These are phyloP conservation scores for Phaeotremella skinneri DNA, from an alignment of 768 basidiomycete genomes.

Conservation along the genomic window DNA sequence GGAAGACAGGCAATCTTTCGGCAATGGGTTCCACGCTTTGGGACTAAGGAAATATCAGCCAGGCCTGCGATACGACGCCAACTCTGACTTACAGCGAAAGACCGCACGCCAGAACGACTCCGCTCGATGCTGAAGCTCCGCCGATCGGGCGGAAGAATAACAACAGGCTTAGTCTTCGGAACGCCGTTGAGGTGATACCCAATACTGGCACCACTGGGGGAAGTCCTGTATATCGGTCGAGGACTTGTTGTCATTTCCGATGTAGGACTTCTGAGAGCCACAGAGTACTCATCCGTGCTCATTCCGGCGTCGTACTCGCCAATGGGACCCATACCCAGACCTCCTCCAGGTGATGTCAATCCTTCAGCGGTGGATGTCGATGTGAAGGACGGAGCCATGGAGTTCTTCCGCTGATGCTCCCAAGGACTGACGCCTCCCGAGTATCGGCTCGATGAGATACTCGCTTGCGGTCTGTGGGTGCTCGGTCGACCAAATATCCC, in stretches of 20 bases:
- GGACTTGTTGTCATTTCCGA: slow-evolving; percentile 31
- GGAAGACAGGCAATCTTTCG: slow-evolving; percentile 36
- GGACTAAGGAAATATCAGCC: slow-evolving; percentile 20
- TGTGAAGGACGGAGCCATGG: slow-evolving; percentile 35
- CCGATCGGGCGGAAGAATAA: slow-evolving; percentile 18
- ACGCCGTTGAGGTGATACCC: slow-evolving; percentile 45
- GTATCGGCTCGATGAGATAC: slow-evolving; percentile 19
- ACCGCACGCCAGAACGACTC: slow-evolving; percentile 13
- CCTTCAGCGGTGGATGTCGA: slow-evolving; percentile 27
- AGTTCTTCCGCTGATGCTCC: slow-evolving; percentile 41
- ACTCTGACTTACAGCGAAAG: slow-evolving; percentile 20
- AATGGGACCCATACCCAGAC: slow-evolving; percentile 40
- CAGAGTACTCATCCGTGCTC: slow-evolving; percentile 14
- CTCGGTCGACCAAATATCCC: slow-evolving; percentile 14
- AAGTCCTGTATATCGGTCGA: slow-evolving; percentile 28
- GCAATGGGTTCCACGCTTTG: slow-evolving; percentile 47
- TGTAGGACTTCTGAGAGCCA: slow-evolving; percentile 27
- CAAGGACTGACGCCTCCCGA: slow-evolving; percentile 28
- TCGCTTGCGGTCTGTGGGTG: slow-evolving; percentile 14
- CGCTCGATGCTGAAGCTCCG: slow-evolving; percentile 36
- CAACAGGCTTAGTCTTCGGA: slow-evolving; percentile 29
- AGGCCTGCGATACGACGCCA: neutral
- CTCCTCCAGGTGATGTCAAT: slow-evolving; percentile 26
- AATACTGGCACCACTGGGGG: slow-evolving; percentile 36
- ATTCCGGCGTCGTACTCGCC: slow-evolving; percentile 38